Base-by-base conservation (phyloP, 202 grass and related monocot genomes). In the Panicum virgatum region DNA sequence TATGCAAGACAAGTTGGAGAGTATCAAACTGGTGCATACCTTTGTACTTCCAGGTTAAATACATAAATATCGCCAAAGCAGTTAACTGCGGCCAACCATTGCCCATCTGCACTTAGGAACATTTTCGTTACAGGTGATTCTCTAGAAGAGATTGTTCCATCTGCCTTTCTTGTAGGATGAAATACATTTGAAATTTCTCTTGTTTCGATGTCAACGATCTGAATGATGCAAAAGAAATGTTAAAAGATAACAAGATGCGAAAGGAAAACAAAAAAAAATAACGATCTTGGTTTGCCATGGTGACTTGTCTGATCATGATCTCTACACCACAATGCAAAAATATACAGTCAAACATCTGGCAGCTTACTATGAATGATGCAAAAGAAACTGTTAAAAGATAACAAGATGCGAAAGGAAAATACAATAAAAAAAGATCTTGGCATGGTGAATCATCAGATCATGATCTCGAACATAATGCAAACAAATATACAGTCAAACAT, bases 41-140 rank as follows among this genome's bases (percentile, higher is more conserved):
- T 99, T 52, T 92, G 77, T 38, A 91, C 87, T 80, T 99, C 96
- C 69, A 99, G 87, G 29, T 94, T 99, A 74, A 96, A 96, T 83
- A 99, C 66, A 80, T 94, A 99, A 56, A 99, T 89, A 86, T 99
- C 97, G 29, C 93, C 97, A 79, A 89, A 92, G 76, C 89, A 96
- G 87, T 87, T 96, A 64, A 85, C 79, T 27, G 91, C 87, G 67
- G 89, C 87, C 44, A 99, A 65, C 93, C 96, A 99, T 68, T 99
- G 96, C 50, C 96, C 96, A 73, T 99, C 96, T 45, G 38, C 61
- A 64, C 96, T 96, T 26, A 70, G 77, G 82, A 94, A 96, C 96
- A 99, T 99, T 87, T 92, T 94, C 9, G 89, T 96, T 58, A 90
- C 82, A 12, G 93, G 93, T 87, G 91, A 84, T 65, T 99, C 96